These are phyloP conservation scores for Ascochyta pisi DNA, from an alignment of 2,329 filamentous ascomycete species.

Conservation along the genomic window DNA sequence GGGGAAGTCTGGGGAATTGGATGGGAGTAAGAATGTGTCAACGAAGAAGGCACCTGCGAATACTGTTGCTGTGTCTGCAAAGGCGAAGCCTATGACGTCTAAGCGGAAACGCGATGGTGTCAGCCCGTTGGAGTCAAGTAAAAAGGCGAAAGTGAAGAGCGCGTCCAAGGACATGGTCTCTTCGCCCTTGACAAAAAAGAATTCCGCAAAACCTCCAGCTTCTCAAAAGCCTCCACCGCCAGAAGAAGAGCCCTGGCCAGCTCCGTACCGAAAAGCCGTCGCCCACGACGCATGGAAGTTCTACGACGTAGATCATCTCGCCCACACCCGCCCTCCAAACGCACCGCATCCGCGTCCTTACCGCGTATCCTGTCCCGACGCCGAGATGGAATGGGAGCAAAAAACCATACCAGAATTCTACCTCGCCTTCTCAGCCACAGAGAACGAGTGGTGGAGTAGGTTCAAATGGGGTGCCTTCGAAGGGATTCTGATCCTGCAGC, in stretches of 20 bases:
- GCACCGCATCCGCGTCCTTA: neutral
- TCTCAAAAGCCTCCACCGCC: neutral
- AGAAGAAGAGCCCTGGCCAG: neutral
- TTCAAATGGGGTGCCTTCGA: neutral
- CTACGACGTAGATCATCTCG: neutral
- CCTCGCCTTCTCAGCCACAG: slow-evolving; percentile 3
- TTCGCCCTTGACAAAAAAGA: neutral
- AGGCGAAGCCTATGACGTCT: neutral
- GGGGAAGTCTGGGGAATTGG: neutral
- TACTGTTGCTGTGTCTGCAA: neutral
- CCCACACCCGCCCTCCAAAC: neutral
- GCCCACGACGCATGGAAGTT: neutral
- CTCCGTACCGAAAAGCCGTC: neutral
- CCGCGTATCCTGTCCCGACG: neutral
- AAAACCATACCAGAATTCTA: neutral
- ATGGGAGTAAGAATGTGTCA: neutral
- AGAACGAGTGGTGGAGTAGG: slow-evolving; percentile 4
- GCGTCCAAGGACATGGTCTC: neutral
- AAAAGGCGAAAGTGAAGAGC: neutral
- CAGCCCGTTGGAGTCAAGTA: neutral
- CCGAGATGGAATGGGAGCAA: neutral
- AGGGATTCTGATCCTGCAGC: neutral
- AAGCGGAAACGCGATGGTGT: slow-evolving; percentile 1
- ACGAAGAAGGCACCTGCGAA: neutral
- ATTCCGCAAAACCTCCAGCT: neutral